phyloP scores from a whole-genome alignment of 2,329 filamentous ascomycete species.

The Fusarium praegraminearum region DNA sequence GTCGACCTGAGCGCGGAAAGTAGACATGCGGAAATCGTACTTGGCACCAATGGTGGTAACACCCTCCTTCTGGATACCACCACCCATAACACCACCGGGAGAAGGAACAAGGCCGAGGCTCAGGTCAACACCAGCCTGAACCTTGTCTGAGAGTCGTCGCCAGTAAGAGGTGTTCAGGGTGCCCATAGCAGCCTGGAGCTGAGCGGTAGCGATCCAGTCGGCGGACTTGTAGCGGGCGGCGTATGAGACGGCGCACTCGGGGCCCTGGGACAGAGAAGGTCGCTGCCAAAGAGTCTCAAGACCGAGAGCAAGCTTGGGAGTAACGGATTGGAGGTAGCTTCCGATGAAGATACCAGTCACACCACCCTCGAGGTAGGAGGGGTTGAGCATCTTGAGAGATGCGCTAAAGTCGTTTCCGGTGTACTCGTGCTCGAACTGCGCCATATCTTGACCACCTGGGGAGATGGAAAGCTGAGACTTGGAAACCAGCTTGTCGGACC shows the following conservation, averaged over 20 bases:
- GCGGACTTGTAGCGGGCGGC: constrained; percentile 89
- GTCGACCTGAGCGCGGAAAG: constrained; percentile 95
- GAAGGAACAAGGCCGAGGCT: constrained; percentile 83
- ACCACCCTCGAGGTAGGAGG: constrained; percentile 91
- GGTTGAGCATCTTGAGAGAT: constrained; percentile 93
- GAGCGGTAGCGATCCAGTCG: constrained; percentile 93
- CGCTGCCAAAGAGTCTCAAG: constrained; percentile 96
- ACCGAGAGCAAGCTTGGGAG: constrained; percentile 85
- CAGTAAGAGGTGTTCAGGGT: constrained; percentile 93
- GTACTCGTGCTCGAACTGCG: constrained; percentile 96
- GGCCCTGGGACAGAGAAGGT: constrained; percentile 82
- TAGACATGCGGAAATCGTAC: constrained; percentile 97
- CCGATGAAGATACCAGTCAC: constrained; percentile 95
- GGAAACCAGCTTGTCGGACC: constrained; percentile 81
- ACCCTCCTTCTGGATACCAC: constrained; percentile 83
- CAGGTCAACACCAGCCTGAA: constrained; percentile 95
- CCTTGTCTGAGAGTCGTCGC: constrained; percentile 91
- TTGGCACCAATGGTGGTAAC: constrained; percentile 93
- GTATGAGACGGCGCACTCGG: constrained; percentile 93
- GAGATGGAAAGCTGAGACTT: constrained; percentile 91
- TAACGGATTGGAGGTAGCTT: constrained; percentile 94
- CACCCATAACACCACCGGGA: constrained; percentile 78
- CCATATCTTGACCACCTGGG: constrained; percentile 84
- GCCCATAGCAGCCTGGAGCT: constrained; percentile 85
- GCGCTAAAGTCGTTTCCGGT: constrained; percentile 92